Conservation (phyloP, 1,284 basidiomycete genomes). For the Vanrija sp. region DNA sequence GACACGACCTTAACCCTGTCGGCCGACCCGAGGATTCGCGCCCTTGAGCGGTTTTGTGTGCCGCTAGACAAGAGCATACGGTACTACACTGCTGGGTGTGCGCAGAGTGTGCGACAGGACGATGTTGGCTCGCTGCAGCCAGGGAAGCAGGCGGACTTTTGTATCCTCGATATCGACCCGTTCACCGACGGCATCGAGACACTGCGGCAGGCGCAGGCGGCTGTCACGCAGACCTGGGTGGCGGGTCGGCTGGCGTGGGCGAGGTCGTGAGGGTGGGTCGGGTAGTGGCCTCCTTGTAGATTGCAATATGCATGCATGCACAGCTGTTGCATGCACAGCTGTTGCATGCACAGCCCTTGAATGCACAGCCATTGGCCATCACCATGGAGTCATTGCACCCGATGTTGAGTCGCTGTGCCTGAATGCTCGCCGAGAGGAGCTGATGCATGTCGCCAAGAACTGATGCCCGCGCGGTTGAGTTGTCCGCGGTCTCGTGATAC, state of each 20-base stretch:
- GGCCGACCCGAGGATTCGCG: slow-evolving; percentile 8
- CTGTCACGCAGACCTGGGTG: slow-evolving; percentile 28
- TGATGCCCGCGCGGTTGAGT: too few species aligned
- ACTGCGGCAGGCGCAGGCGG: slow-evolving; percentile 24
- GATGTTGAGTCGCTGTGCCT: too few species aligned
- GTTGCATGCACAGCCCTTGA: too few species aligned
- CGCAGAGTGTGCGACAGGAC: slow-evolving; percentile 18
- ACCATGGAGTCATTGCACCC: too few species aligned
- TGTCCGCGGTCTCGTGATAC: too few species aligned
- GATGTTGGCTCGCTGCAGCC: slow-evolving; percentile 18
- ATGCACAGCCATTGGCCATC: too few species aligned
- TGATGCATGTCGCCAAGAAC: too few species aligned
- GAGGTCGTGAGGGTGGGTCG: too few species aligned
- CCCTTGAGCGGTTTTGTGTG: slow-evolving; percentile 13
- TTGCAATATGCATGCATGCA: not conserved
- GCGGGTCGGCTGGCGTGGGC: slow-evolving; percentile 1
- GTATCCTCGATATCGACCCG: slow-evolving; percentile 26
- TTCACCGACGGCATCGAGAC: slow-evolving; percentile 26
- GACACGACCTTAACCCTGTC: slow-evolving; percentile 12
- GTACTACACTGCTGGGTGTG: slow-evolving; percentile 21
- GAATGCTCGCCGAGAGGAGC: too few species aligned
- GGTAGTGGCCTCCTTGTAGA: too few species aligned
- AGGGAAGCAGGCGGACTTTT: slow-evolving; percentile 32
- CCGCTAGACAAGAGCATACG: slow-evolving; percentile 18
- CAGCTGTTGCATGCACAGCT: not conserved